Evolutionary conservation across 2,329 filamentous ascomycete species (phyloP).

Genomic region (Monosporascus sp.): DNA sequence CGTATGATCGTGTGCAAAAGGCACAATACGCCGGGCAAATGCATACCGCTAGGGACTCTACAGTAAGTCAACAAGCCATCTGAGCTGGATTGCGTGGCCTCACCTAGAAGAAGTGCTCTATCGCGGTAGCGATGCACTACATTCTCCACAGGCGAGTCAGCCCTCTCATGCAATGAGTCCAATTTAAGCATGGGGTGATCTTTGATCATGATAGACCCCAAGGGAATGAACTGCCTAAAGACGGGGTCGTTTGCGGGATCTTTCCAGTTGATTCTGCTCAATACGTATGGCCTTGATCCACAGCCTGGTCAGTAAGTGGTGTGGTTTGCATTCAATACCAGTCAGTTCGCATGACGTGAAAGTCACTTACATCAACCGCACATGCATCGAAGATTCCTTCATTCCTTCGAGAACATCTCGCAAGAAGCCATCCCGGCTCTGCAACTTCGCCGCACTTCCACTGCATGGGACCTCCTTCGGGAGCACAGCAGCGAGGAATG

Average conservation of each 20-base stretch:
- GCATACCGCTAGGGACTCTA: conserved; percentile 39
- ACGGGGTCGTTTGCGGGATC: conserved; percentile 55
- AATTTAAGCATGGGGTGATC: conserved; percentile 50
- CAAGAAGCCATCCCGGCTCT: conserved; percentile 47
- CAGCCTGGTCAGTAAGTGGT: not conserved
- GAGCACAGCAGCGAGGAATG: conserved; percentile 44
- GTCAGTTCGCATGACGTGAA: not conserved
- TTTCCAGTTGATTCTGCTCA: conserved; percentile 54
- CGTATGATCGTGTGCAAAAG: conserved; percentile 57
- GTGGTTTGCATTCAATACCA: conserved; percentile 1
- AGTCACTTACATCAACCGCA: conserved; percentile 45
- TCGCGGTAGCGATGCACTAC: conserved; percentile 60
- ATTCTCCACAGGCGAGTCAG: conserved; percentile 50
- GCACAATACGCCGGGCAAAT: conserved; percentile 59
- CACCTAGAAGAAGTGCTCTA: conserved; percentile 57
- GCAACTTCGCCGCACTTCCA: conserved; percentile 25
- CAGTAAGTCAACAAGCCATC: conserved; percentile 11
- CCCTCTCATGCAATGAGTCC: conserved; percentile 54
- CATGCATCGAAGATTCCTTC: conserved; percentile 50
- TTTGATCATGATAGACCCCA: conserved; percentile 44
- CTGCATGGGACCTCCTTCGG: conserved; percentile 43
- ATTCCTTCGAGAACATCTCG: conserved; percentile 48
- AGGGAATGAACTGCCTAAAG: conserved; percentile 54
- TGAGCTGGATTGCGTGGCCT: conserved; percentile 12
- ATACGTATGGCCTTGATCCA: conserved; percentile 45